These are phyloP conservation scores for Gossypium ekmanianum DNA, from an alignment of 345 rosid genomes.

Conservation along the genomic window DNA sequence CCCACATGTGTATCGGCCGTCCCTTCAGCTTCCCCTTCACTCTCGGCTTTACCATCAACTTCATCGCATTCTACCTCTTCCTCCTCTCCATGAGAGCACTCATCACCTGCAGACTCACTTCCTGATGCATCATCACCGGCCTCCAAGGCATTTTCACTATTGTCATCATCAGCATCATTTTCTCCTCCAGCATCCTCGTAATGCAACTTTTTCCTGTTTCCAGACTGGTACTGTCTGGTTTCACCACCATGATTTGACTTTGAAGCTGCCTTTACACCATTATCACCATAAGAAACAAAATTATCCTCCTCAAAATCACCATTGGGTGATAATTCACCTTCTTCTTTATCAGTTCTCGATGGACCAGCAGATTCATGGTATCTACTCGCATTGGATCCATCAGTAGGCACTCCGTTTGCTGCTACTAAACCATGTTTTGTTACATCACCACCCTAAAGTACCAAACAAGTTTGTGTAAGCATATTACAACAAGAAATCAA, in stretches of 20 bases:
- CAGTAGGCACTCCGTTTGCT: conserved; percentile 29
- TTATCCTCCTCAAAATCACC: conserved; percentile 77
- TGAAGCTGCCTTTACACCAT: conserved; percentile 34
- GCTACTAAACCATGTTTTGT: conserved; percentile 31
- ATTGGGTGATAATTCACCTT: conserved; percentile 93
- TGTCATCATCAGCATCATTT: conserved; percentile 85
- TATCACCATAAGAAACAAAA: conserved; percentile 53
- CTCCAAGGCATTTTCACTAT: conserved; percentile 84
- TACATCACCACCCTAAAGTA: conserved; percentile 44
- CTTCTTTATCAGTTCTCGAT: conserved; percentile 77
- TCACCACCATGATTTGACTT: conserved; percentile 41
- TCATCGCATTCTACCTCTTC: conserved; percentile 79
- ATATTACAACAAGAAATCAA: background rate
- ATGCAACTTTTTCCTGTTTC: conserved; percentile 37
- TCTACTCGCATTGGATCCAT: conserved; percentile 21
- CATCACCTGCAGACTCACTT: conserved; percentile 87
- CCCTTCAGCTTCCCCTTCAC: conserved; percentile 94
- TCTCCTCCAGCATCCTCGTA: conserved; percentile 51
- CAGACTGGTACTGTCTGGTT: conserved; percentile 32
- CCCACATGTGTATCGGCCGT: conserved; percentile 50
- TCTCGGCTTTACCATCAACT: conserved; percentile 80
- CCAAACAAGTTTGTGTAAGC: conserved; percentile 14
- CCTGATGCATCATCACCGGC: conserved; percentile 74
- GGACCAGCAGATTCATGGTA: conserved; percentile 45
- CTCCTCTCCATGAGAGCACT: conserved; percentile 79